Conservation (phyloP, 1,139 yeast genomes). For the Yamadazyma spencermartinsiae region DNA sequence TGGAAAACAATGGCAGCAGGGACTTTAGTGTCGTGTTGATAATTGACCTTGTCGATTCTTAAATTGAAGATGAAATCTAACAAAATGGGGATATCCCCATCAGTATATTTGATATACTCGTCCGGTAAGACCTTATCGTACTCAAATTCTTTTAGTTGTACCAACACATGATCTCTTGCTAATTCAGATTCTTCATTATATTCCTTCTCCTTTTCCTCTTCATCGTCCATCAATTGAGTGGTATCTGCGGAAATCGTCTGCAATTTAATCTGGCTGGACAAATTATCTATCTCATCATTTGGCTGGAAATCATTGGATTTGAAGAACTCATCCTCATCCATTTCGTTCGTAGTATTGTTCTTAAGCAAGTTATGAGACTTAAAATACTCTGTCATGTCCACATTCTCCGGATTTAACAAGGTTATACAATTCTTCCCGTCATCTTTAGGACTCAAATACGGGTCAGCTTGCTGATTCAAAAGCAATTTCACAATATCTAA, state of each 20-base stretch:
- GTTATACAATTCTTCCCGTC: slow-evolving; percentile 35
- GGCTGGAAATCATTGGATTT: slow-evolving; percentile 22
- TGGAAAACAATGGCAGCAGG: slow-evolving; percentile 74
- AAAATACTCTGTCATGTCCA: slow-evolving; percentile 39
- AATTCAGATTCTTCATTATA: slow-evolving; percentile 32
- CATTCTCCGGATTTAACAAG: slow-evolving; percentile 33
- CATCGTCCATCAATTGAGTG: slow-evolving; percentile 20
- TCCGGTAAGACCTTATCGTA: slow-evolving; percentile 47
- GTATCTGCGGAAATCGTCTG: slow-evolving; percentile 43
- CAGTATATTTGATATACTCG: slow-evolving; percentile 59
- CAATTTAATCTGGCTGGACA: slow-evolving; percentile 44
- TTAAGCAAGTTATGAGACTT: slow-evolving; percentile 41
- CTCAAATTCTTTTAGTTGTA: slow-evolving; percentile 41
- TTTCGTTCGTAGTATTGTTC: slow-evolving; percentile 16
- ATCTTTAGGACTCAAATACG: slow-evolving; percentile 31
- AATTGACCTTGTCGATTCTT: slow-evolving; percentile 26
- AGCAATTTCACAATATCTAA: slow-evolving; percentile 36
- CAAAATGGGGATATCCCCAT: slow-evolving; percentile 62
- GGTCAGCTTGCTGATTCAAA: slow-evolving; percentile 44
- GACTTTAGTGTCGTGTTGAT: slow-evolving; percentile 55
- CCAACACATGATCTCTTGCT: slow-evolving; percentile 29
- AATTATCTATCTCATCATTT: slow-evolving; percentile 41
- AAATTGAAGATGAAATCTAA: slow-evolving; percentile 56
- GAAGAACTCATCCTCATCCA: slow-evolving; percentile 19
- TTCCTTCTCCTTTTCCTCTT: slow-evolving; percentile 24